Evolutionary conservation across 176 grass and related monocot genomes (phyloP).

Genomic region (Otatea glauca): DNA sequence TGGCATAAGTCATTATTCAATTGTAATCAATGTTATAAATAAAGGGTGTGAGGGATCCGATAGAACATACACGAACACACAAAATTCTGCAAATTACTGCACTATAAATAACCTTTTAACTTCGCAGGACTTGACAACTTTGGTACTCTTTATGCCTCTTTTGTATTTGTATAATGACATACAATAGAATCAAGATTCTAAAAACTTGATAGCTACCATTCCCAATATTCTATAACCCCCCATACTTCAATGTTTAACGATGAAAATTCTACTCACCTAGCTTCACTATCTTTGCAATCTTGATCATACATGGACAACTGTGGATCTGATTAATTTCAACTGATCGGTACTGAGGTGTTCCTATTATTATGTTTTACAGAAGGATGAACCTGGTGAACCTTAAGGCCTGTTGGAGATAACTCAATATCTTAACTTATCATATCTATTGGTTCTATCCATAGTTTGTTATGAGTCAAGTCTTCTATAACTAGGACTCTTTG

Average conservation of each 20-base stretch:
- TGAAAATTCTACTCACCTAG: neutral
- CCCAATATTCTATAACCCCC: neutral
- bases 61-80: too few species aligned
- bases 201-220: neutral
- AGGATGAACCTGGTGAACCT: constrained; percentile 93
- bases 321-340: constrained; percentile 19
- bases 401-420: too few species aligned
- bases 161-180: constrained; percentile 4
- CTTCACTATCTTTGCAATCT: neutral
- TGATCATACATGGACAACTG: neutral
- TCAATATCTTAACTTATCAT: too few species aligned
- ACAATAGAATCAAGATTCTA: neutral
- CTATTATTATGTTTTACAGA: constrained; percentile 55
- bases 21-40: too few species aligned
- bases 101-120: neutral
- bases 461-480: too few species aligned
- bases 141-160: neutral
- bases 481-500: too few species aligned
- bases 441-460: too few species aligned
- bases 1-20: too few species aligned
- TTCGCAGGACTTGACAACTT: neutral
- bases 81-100: too few species aligned
- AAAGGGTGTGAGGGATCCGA: too few species aligned
- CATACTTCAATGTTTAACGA: neutral
- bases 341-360: neutral